phyloP scores from a whole-genome alignment of 805 yeast genomes.

The Scheffersomyces stipitis region DNA sequence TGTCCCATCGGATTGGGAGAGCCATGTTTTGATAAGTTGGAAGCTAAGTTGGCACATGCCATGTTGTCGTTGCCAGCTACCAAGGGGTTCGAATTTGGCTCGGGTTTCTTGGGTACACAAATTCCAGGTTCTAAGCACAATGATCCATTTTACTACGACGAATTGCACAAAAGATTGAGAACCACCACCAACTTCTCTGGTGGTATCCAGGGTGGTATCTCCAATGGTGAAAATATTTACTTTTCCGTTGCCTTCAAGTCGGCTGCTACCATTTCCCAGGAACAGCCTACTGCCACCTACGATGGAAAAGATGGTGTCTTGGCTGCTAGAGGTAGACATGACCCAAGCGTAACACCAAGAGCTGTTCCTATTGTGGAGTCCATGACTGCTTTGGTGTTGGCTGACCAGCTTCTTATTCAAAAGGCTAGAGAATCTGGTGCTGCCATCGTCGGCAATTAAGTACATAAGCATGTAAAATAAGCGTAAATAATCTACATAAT shows the following conservation, averaged over 20 bases:
- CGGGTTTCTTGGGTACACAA: constrained; percentile 88
- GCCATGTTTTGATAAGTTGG: constrained; percentile 95
- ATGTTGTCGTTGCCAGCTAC: constrained; percentile 98
- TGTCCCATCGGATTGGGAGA: constrained; percentile 96
- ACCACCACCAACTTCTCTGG: constrained; percentile 92
- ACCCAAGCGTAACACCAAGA: constrained; percentile 97
- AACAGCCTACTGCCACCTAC: constrained; percentile 84
- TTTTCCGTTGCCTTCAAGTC: constrained; percentile 97
- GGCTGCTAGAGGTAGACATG: constrained; percentile 97
- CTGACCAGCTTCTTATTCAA: constrained; percentile 83
- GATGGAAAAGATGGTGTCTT: constrained; percentile 85
- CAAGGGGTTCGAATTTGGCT: constrained; percentile 96
- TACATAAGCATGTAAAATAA: too few relatives aligned
- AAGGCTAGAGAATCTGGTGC: constrained; percentile 63
- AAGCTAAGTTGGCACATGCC: constrained; percentile 94
- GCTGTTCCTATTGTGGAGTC: constrained; percentile 98
- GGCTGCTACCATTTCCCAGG: constrained; percentile 95
- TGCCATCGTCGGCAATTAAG: constrained; percentile 10
- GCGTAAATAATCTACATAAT: too few relatives aligned
- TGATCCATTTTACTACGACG: constrained; percentile 74
- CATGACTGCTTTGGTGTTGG: constrained; percentile 93
- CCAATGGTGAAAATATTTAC: constrained; percentile 94
- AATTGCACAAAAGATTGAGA: constrained; percentile 61
- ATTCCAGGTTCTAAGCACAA: constrained; percentile 94
- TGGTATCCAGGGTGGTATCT: constrained; percentile 97